Evolutionary conservation across 768 basidiomycete genomes (phyloP).

Genomic region (Tricholoma sp.): DNA sequence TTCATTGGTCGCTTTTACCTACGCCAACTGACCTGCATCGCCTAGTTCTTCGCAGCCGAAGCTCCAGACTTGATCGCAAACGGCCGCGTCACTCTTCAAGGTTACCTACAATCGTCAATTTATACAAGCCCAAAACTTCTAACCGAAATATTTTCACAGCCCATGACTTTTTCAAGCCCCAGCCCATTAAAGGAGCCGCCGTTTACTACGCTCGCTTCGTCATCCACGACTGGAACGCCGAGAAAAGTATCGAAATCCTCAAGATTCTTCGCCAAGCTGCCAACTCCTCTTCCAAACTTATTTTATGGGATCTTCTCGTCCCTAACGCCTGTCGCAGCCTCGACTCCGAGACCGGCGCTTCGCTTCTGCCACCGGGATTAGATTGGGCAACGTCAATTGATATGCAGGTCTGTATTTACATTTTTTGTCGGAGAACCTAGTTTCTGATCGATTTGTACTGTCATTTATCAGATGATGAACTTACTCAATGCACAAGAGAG

Average conservation of each 20-base stretch:
- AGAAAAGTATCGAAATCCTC: slow-evolving; percentile 21
- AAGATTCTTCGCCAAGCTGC: slow-evolving; percentile 20
- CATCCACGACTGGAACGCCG: slow-evolving; percentile 28
- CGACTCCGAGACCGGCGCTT: slow-evolving; percentile 8
- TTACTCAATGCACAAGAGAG: slow-evolving; percentile 25
- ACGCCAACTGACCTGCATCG: neutral
- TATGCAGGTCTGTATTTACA: slow-evolving; percentile 16
- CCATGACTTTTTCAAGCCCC: slow-evolving; percentile 28
- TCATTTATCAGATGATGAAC: slow-evolving; percentile 22
- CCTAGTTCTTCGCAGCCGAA: slow-evolving; percentile 23
- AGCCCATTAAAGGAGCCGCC: slow-evolving; percentile 21
- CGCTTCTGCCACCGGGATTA: slow-evolving; percentile 21
- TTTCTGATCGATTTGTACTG: neutral
- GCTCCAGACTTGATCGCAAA: slow-evolving; percentile 19
- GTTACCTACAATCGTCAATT: slow-evolving; percentile 6
- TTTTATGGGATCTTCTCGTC: slow-evolving; percentile 20
- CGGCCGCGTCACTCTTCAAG: slow-evolving; percentile 23
- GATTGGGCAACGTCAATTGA: slow-evolving; percentile 16
- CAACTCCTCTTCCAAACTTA: slow-evolving; percentile 15
- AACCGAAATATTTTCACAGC: slow-evolving; percentile 5
- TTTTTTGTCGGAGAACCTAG: neutral
- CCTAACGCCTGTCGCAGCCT: slow-evolving; percentile 12
- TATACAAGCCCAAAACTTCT: neutral
- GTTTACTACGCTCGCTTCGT: slow-evolving; percentile 25
- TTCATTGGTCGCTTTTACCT: neutral